phyloP scores from a whole-genome alignment of 768 basidiomycete genomes.

The Cytidiella melzeri region DNA sequence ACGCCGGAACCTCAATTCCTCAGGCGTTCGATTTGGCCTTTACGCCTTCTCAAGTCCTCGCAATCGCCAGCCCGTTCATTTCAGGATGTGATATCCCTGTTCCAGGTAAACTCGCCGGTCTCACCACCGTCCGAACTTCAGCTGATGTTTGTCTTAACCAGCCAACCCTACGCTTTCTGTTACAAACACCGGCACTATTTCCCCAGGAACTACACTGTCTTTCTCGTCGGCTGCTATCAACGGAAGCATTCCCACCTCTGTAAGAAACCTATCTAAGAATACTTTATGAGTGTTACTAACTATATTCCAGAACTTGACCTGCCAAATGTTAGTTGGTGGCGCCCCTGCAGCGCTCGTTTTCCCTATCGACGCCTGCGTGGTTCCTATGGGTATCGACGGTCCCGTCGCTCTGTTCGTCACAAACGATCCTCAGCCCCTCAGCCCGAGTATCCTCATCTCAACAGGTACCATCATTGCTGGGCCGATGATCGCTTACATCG shows the following conservation, averaged over 20 bases:
- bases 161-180: constrained; percentile 55
- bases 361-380: constrained; percentile 52
- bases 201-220: constrained; percentile 52
- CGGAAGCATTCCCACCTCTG: constrained; percentile 33
- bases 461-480: constrained; percentile 59
- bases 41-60: constrained; percentile 63
- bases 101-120: constrained; percentile 30
- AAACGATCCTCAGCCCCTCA: constrained; percentile 51
- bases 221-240: constrained; percentile 56
- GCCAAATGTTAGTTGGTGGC: constrained; percentile 75
- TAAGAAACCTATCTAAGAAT: constrained; percentile 24
- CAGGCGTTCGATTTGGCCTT: constrained; percentile 69
- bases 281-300: constrained; percentile 4
- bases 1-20: constrained; percentile 55
- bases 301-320: constrained; percentile 44
- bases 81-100: constrained; percentile 61
- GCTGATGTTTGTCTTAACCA: constrained; percentile 17
- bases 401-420: constrained; percentile 73
- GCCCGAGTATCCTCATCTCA: constrained; percentile 55
- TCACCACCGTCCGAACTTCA: neutral
- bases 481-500: constrained; percentile 62
- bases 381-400: constrained; percentile 65
- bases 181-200: constrained; percentile 56
- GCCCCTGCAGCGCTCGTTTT: constrained; percentile 47
- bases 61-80: constrained; percentile 63